Base-by-base conservation (phyloP, 106 monocot species). In the Dendrobium chrysotoxum region DNA sequence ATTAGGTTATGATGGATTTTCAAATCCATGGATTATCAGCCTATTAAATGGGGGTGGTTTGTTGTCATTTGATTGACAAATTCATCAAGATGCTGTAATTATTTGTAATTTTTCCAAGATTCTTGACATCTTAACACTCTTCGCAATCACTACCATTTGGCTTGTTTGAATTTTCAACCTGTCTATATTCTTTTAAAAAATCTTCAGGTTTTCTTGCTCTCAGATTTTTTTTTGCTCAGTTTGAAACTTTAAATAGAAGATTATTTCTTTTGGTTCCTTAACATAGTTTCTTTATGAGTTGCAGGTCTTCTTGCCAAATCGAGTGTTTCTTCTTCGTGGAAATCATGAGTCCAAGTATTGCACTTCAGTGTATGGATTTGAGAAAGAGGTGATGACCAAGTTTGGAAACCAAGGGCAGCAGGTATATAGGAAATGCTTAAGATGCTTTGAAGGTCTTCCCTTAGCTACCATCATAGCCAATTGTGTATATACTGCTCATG, bases 311-410 rank as follows among this genome's bases (percentile, higher is more conserved):
- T 65, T 98, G 46, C 98, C 98, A 58, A 78, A 91, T 72, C 85
- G 86, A 79, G 98, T 98, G 21, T 95, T 92, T 83, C 98, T 98
- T 81, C 89, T 98, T 78, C 98, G 98, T 72, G 98, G 98, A 50
- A 98, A 98, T 77, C 98, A 98, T 82, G 98, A 98, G 77, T 91
- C 98, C 28, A 98, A 98, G 70, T 98, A 98, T 74, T 98, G 98
- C 81, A 98, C 95, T 13, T 86, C 98, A 26, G 89, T 93, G 31
- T 98, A 98, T 88, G 98, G 98, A 71, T 98, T 98, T 86, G 92
- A 98, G 82, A 45, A 95, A 81, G 98, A 98, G 86, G 92, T 98
- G 82, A 88, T 91, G 92, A 83, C 77, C 68, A 98, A 98, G 79
- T 98, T 89, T 81, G 92, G 92, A 65, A 85, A 86, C 72, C 82